A percentile compares a stretch with the other conserved stretches of the same genome.
phyloP scores from a whole-genome alignment of 2,329 filamentous ascomycete genomes.

The Chrysosporium keratinophilum region DNA sequence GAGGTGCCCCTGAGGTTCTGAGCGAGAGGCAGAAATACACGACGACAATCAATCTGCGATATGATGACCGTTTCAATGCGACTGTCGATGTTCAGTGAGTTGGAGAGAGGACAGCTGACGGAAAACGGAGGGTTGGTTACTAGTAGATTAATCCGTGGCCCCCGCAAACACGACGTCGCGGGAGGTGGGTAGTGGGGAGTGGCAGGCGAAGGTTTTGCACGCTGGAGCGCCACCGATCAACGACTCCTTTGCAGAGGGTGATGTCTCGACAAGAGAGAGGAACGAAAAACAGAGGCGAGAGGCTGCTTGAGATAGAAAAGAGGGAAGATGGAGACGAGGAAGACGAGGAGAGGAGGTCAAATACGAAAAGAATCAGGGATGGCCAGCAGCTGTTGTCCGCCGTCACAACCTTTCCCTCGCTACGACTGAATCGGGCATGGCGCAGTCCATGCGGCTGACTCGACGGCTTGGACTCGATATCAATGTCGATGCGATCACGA shows the following conservation, averaged over 20 bases:
- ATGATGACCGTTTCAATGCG: too few relatives aligned
- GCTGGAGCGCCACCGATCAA: not conserved
- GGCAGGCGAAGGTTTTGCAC: too few relatives aligned
- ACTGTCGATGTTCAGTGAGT: too few relatives aligned
- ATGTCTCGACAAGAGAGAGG: not conserved
- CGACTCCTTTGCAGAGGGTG: not conserved
- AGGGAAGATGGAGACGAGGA: not conserved
- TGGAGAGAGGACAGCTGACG: too few relatives aligned
- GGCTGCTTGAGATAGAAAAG: not conserved
- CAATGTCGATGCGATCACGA: too few relatives aligned
- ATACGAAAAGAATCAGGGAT: not conserved
- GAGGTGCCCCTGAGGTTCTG: not conserved
- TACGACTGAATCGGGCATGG: conserved; percentile 7
- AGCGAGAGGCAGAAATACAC: not conserved
- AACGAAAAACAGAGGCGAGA: not conserved
- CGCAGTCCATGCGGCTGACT: conserved; percentile 1
- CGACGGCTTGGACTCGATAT: not conserved
- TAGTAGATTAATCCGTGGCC: too few relatives aligned
- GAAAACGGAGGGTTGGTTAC: too few relatives aligned
- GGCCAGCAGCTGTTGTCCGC: not conserved
- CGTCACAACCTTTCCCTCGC: not conserved
- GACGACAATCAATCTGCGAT: not conserved
- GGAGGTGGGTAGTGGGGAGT: too few relatives aligned
- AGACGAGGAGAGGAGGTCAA: not conserved
- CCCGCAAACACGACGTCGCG: too few relatives aligned